Conservation (phyloP, 2,329 filamentous ascomycete species). For the Lojkania enalia region DNA sequence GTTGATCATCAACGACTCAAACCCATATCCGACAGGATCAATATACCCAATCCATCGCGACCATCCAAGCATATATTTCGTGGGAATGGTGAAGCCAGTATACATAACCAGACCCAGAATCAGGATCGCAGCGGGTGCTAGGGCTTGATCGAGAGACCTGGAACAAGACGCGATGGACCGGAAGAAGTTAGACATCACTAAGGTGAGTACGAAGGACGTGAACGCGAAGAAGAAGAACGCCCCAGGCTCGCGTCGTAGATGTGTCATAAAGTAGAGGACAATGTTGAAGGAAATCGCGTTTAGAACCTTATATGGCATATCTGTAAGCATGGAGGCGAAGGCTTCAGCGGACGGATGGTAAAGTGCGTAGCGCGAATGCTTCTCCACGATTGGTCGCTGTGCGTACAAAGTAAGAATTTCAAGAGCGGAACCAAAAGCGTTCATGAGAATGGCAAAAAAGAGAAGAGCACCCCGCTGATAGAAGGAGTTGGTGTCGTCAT, state of each 20-base stretch:
- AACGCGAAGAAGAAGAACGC: slow-evolving; percentile 86
- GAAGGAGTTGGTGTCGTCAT: slow-evolving; percentile 69
- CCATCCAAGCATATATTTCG: slow-evolving; percentile 73
- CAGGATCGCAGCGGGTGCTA: slow-evolving; percentile 59
- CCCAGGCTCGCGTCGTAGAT: slow-evolving; percentile 72
- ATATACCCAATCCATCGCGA: slow-evolving; percentile 82
- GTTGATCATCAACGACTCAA: slow-evolving; percentile 80
- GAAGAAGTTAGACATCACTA: slow-evolving; percentile 87
- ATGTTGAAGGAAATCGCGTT: slow-evolving; percentile 79
- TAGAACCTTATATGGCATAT: slow-evolving; percentile 80
- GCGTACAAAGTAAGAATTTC: slow-evolving; percentile 86
- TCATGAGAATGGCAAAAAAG: slow-evolving; percentile 87
- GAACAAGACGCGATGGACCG: slow-evolving; percentile 77
- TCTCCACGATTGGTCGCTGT: slow-evolving; percentile 90
- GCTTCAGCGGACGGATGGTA: slow-evolving; percentile 91
- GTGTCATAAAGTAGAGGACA: slow-evolving; percentile 84
- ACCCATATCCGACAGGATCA: slow-evolving; percentile 77
- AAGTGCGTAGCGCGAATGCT: slow-evolving; percentile 81
- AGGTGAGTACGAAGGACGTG: slow-evolving; percentile 70
- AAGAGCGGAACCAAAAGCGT: slow-evolving; percentile 78
- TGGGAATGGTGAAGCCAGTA: slow-evolving; percentile 66
- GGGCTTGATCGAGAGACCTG: slow-evolving; percentile 63
- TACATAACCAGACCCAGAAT: slow-evolving; percentile 68
- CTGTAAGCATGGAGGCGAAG: slow-evolving; percentile 81
- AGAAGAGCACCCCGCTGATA: slow-evolving; percentile 77